Percentiles rank a stretch among this genome's conserved stretches.
Conservation (phyloP, 495 filamentous ascomycete genomes). For the Talaromyces ruber region DNA sequence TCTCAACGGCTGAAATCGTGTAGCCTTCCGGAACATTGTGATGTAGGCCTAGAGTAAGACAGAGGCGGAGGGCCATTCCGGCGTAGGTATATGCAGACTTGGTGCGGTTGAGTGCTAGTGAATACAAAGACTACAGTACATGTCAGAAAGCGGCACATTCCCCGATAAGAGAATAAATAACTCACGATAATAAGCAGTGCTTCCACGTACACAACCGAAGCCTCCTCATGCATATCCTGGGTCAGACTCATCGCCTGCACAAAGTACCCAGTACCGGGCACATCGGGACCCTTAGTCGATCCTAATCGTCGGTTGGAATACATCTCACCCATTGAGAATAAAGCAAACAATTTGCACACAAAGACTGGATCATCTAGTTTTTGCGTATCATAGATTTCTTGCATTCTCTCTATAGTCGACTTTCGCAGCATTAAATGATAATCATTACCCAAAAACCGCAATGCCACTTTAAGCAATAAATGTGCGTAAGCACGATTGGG, state of each 20-base stretch:
- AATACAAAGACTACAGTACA: constrained; percentile 10
- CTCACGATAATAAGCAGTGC: constrained; percentile 5
- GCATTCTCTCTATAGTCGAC: constrained; percentile 7
- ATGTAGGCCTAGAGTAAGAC: constrained; percentile 16
- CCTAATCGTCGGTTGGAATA: constrained; percentile 8
- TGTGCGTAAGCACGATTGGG: constrained; percentile 9
- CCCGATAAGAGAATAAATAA: not conserved
- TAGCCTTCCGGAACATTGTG: constrained; percentile 10
- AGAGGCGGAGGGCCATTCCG: constrained; percentile 16
- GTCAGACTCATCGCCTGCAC: constrained; percentile 19
- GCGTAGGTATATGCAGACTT: constrained; percentile 15
- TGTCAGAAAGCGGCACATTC: not conserved
- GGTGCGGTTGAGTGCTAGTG: constrained; percentile 8
- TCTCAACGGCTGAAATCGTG: constrained; percentile 12
- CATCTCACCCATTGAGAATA: constrained; percentile 12
- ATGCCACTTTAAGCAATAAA: constrained; percentile 8
- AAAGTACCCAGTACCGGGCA: constrained; percentile 18
- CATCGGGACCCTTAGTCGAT: constrained; percentile 7
- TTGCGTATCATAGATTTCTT: constrained; percentile 1
- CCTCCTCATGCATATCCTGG: constrained; percentile 6
- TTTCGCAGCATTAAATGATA: constrained; percentile 10
- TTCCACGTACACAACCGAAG: constrained; percentile 4
- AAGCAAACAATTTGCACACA: constrained; percentile 8
- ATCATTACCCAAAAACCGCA: constrained; percentile 11
- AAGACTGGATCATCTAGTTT: constrained; percentile 4